Conservation (phyloP, 192 early-diverging fungal species). For the Dispira simplex region DNA sequence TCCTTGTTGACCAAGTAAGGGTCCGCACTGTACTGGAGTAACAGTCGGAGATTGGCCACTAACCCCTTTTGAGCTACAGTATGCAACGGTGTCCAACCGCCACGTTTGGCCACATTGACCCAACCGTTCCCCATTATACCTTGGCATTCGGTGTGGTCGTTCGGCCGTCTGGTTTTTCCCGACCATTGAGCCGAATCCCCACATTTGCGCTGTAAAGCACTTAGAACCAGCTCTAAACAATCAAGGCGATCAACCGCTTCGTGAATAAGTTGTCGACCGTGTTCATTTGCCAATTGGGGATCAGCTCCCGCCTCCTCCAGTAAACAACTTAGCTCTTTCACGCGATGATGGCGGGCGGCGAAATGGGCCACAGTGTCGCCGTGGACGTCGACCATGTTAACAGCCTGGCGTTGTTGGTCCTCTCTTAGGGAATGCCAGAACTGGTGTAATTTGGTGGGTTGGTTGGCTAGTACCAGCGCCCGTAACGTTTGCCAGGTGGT, state of each 20-base stretch:
- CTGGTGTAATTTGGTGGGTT: too few species aligned
- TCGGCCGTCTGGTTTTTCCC: too few species aligned
- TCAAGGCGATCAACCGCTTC: background rate
- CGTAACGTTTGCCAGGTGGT: too few species aligned
- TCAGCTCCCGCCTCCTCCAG: background rate
- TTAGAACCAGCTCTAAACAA: background rate
- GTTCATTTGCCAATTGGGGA: background rate
- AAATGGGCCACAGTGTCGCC: constrained; percentile 10
- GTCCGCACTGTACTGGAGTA: background rate
- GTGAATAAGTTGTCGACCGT: constrained; percentile 8
- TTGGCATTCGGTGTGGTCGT: background rate
- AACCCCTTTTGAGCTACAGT: constrained; percentile 1
- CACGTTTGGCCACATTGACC: background rate
- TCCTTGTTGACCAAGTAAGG: background rate
- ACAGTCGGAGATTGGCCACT: background rate
- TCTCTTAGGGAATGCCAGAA: too few species aligned
- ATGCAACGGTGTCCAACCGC: constrained; percentile 7
- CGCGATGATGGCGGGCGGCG: background rate
- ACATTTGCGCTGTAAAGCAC: too few species aligned
- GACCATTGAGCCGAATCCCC: too few species aligned
- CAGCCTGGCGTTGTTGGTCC: too few species aligned
- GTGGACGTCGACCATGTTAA: background rate
- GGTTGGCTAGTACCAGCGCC: too few species aligned
- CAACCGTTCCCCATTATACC: background rate
- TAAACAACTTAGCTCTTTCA: background rate